Evolutionary conservation across 805 yeast species (phyloP), one percentile per base, ranked within the genome.

Genomic region (Babjeviella inositovora): DNA sequence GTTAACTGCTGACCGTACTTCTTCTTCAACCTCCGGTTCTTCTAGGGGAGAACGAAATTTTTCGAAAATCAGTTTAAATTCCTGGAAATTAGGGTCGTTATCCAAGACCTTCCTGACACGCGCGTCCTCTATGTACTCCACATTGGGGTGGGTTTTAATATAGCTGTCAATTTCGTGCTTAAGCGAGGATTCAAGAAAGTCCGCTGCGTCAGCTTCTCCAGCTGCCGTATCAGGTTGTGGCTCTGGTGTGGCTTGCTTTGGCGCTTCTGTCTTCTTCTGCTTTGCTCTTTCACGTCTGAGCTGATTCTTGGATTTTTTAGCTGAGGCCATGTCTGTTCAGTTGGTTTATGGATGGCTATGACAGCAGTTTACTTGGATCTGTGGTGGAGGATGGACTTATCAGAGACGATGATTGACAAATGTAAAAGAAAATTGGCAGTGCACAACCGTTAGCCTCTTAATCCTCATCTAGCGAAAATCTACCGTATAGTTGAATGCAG

Each of bases 291-390:
- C 71, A 27, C 75, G 43, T 26, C 75, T 42, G 13, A 62, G 35
- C 38, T 64, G 72, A 38, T 67, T 67, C 45, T 65, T 67, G 6
- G 64, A 47, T 29, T 65, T 49, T 30, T 51, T 57, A 6, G 25
- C 28, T 18, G 18, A 22, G 18, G 5, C 23, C 20, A 8, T 8
- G 22, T n/a, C 20, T 23, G 14, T 25, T 17, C 20, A 21, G 17
- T 7, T 19, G n/a, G n/a, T n/a, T n/a, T n/a, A n/a, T n/a, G n/a
- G n/a, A n/a, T n/a, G n/a, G n/a, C n/a, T n/a, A n/a, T n/a, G n/a
- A n/a, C n/a, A n/a, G n/a, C n/a, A n/a, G n/a, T n/a, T n/a, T n/a
- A n/a, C n/a, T n/a, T n/a, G n/a, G n/a, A n/a, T n/a, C n/a, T n/a
- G n/a, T n/a, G n/a, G n/a, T n/a, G n/a, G n/a, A n/a, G n/a, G n/a